These are phyloP conservation scores for Escallonia herrerae DNA, from an alignment of 129 eudicot species.

Conservation along the genomic window DNA sequence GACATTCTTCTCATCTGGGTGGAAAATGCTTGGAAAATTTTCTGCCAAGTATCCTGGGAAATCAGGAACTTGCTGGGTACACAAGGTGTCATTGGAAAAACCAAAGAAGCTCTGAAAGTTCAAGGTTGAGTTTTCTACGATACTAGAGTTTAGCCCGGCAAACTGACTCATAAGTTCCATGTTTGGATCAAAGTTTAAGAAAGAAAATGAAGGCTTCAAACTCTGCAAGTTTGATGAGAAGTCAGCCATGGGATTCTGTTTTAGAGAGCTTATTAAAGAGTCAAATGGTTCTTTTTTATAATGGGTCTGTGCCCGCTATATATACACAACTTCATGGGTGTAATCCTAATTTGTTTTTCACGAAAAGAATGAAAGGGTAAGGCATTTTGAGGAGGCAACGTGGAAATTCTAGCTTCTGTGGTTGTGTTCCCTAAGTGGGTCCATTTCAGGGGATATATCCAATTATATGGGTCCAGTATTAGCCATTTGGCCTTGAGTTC, in stretches of 20 bases:
- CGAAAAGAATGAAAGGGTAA: slow-evolving; percentile 16
- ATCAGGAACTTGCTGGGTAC: slow-evolving; percentile 24
- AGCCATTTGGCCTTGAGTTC: slow-evolving; percentile 16
- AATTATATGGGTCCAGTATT: slow-evolving; percentile 27
- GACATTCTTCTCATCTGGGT: slow-evolving; percentile 23
- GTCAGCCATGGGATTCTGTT: slow-evolving; percentile 41
- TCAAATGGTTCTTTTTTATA: slow-evolving; percentile 18
- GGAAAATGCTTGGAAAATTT: slow-evolving; percentile 20
- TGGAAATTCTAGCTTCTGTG: slow-evolving; percentile 60
- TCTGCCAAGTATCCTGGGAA: slow-evolving; percentile 26
- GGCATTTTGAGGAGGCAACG: slow-evolving; percentile 43
- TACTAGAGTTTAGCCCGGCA: slow-evolving; percentile 22
- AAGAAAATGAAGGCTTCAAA: slow-evolving; percentile 40
- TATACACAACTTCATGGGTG: slow-evolving; percentile 11
- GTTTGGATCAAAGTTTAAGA: slow-evolving; percentile 40
- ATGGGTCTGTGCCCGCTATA: slow-evolving; percentile 15
- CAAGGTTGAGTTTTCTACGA: slow-evolving; percentile 19
- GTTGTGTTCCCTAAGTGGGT: slow-evolving; percentile 53
- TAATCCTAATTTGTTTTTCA: slow-evolving; percentile 9
- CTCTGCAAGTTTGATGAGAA: slow-evolving; percentile 34
- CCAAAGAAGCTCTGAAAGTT: slow-evolving; percentile 36
- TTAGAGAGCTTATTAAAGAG: slow-evolving; percentile 16
- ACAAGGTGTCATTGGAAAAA: slow-evolving; percentile 32
- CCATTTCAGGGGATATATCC: slow-evolving; percentile 65
- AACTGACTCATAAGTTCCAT: slow-evolving; percentile 46